Base-by-base conservation (phyloP, 2,329 filamentous ascomycete species). In the Talaromyces piceae region DNA sequence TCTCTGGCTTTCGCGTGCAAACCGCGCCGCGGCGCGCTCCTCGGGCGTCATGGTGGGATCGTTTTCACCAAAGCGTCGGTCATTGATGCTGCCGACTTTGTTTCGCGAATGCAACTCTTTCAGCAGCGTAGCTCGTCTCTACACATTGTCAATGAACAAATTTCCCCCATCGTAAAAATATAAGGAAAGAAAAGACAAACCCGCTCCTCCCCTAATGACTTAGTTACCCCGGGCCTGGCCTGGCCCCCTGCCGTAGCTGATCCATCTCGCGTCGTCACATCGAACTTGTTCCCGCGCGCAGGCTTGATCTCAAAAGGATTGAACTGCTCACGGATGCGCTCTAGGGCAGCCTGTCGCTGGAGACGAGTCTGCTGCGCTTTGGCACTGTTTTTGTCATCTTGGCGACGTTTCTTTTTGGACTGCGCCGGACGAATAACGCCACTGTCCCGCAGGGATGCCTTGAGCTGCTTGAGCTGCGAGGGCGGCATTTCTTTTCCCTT, bases 271-370 rank as follows among this genome's bases (percentile, higher is more conserved):
- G 79, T 91, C 0, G 87, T 90, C 41, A 91, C 85, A 41, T 91
- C 84, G 58, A 95, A 95, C 63, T 97, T 97, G 51, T 83, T 83
- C 0, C 84, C 87, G 54, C 86, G 80, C 1, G 84, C 77, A 53
- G 87, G 82, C 70, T 94, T 94, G 67, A 95, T 81, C 65, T 98
- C 93, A 70, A 98, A 98, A 0, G 93, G 93, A 67, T 98, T 98
- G 80, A 97, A 97, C 59, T 91, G 86, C 63, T 97, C 91, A 64
- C 93, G 86, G 66, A 98, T 96, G 52, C 81, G 82, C 60, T 87
- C 83, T 56, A 98, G 77, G 13, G 90, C 88, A 51, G 83, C 84
- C 63, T 86, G 81, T 64, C 86, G 82, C 66, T 89, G 82, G 23
- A 88, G 78, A 54, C 88, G 84, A 69, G 89, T 87, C 62, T 91